Base-by-base conservation (phyloP, 805 yeast species). In the Osmozyma mogii region DNA sequence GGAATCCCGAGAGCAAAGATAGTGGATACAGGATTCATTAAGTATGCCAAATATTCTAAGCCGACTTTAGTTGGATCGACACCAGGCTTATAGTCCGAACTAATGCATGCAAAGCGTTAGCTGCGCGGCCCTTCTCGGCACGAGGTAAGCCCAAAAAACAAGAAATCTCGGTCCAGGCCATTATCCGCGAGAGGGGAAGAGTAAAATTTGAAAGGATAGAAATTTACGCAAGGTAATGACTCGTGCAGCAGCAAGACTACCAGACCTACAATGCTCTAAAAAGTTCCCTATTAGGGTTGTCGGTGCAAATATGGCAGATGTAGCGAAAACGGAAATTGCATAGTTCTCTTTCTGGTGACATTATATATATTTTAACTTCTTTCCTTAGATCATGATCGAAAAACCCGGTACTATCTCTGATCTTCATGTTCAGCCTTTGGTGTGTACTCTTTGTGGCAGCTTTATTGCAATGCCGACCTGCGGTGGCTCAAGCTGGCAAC, bases 401-500 rank as follows among this genome's bases (percentile, higher is more conserved):
- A 17, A 13, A n/a, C 17, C 17, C 17, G 17, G 6, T 14, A 24
- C 15, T n/a, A 17, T 4, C n/a, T 19, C n/a, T 17, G 29, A 27
- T 19, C 4, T 13, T 18, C 20, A 15, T 9, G n/a, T 17, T 27
- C 22, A 11, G 22, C 13, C 12, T 25, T 17, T n/a, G 12, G 16
- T 12, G 15, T 12, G n/a, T 15, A 6, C n/a, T 24, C 12, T 24
- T 15, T n/a, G n/a, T n/a, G n/a, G n/a, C 27, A 24, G 6, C 6
- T 6, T 6, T 13, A 12, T 17, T 15, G 8, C 7, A 6, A 6
- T 24, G n/a, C 13, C 27, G 12, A 24, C 27, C 27, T 12, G 16
- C 27, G 16, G 16, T 15, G 27, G 16, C 14, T 15, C 16, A 15
- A 11, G 10, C 6, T 6, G 7, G n/a, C 24, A 53, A 52, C 4